These are phyloP conservation scores for Poronia punctata DNA, from an alignment of 495 filamentous ascomycete genomes.

Conservation along the genomic window DNA sequence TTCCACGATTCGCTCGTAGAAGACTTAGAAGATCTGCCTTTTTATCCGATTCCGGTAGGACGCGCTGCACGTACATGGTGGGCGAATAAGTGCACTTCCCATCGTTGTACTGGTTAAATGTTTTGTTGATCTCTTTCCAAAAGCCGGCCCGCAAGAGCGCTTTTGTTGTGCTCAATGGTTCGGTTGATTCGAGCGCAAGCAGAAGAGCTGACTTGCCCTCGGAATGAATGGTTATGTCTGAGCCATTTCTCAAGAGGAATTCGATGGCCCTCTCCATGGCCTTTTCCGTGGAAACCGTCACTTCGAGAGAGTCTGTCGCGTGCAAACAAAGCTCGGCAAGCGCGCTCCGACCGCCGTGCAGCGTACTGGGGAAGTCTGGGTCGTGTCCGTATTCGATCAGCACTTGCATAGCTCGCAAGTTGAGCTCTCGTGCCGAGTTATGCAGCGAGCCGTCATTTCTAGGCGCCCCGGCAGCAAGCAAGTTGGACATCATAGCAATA, in stretches of 20 bases:
- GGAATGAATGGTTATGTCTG: conserved; percentile 36
- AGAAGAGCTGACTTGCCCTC: conserved; percentile 39
- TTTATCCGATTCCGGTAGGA: conserved; percentile 26
- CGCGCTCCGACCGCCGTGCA: conserved; percentile 41
- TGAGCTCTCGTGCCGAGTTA: conserved; percentile 41
- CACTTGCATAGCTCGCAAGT: conserved; percentile 34
- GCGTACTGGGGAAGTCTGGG: conserved; percentile 40
- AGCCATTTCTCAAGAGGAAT: conserved; percentile 32
- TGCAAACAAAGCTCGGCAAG: conserved; percentile 44
- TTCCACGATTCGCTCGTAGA: conserved; percentile 34
- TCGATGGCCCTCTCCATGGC: conserved; percentile 41
- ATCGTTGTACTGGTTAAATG: conserved; percentile 36
- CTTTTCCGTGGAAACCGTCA: conserved; percentile 33
- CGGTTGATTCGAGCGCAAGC: conserved; percentile 36
- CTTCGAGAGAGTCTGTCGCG: conserved; percentile 29
- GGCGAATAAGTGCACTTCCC: conserved; percentile 38
- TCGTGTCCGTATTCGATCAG: conserved; percentile 40
- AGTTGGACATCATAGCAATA: conserved; percentile 36
- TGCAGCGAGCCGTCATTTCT: conserved; percentile 45
- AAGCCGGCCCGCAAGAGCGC: conserved; percentile 38
- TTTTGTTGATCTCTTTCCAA: conserved; percentile 40
- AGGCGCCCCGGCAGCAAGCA: conserved; percentile 38
- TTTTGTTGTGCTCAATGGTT: conserved; percentile 37
- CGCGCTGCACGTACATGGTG: conserved; percentile 34
- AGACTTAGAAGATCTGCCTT: conserved; percentile 32